Evolutionary conservation across 2,329 filamentous ascomycete species (phyloP), one percentile per base, ranked within the genome.

Genomic region (Trichoderma sp.): DNA sequence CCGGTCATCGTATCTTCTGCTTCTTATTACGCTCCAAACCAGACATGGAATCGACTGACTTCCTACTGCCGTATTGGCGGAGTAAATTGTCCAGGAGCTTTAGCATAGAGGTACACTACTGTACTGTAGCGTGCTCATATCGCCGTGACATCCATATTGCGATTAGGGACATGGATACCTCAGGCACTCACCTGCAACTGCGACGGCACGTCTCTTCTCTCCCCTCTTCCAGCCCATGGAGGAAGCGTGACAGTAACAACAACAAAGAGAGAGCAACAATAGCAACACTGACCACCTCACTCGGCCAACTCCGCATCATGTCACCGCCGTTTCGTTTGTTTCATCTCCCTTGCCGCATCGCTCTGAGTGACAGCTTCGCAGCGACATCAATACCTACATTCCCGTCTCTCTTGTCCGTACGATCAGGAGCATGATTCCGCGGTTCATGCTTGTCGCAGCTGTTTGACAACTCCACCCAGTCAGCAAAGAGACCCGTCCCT

Each of bases 401-500:
- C 21, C 21, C 21, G 21, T 24, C 44, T 24, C 43, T 7, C 34
- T 10, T 39, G 10, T 39, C 5, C 12, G 34, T 9, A 39, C 2
- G 3, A 14, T 14, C 30, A 39, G 3, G 34, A 39, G 34, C 34
- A 39, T 3, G 3, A 39, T 34, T 45, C n/a, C 48, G 43, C 48
- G 48, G 48, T 45, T 62, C 48, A 54, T 47, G 50, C 21, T 63
- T 41, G 59, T 41, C 26, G 50, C 59, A 24, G 41, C 41, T 47
- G 41, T 63, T 50, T 63, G 59, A 63, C 59, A 48, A 39, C 59
- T 52, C 59, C 47, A 63, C 59, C 30, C 50, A 7, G 59, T 63
- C 48, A 63, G 59, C 59, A 63, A 62, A 63, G 59, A 63, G 41
- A 55, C 59, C 59, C 44, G 48, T 26, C 48, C 34, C 45, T 60